These are phyloP conservation scores for Dentipellis sp. DNA, from an alignment of 768 basidiomycete species.

Conservation along the genomic window DNA sequence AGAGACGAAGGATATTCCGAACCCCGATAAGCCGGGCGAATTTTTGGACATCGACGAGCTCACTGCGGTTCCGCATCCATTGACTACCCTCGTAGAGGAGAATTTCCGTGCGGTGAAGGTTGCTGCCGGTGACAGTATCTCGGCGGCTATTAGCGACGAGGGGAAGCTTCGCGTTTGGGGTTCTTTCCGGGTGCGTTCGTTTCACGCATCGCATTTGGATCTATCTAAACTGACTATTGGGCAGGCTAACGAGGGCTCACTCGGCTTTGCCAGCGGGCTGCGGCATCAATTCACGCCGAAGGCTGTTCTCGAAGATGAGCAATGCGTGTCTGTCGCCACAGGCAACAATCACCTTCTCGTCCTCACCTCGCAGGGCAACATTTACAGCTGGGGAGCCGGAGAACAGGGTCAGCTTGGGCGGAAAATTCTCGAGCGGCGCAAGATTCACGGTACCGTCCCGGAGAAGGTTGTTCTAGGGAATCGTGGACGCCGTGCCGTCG, in stretches of 20 bases:
- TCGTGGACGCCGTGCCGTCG: conserved; percentile 54
- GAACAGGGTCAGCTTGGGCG: conserved; percentile 90
- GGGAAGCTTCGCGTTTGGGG: conserved; percentile 87
- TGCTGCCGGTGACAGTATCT: conserved; percentile 82
- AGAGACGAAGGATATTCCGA: conserved; percentile 49
- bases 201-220: neutral
- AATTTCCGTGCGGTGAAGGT: conserved; percentile 78
- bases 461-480: conserved; percentile 74
- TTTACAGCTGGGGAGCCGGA: conserved; percentile 87
- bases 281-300: conserved; percentile 63
- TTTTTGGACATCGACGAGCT: conserved; percentile 45
- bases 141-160: conserved; percentile 69
- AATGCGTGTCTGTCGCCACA: conserved; percentile 64
- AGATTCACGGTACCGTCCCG: conserved; percentile 83
- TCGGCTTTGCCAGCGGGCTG: conserved; percentile 70
- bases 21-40: conserved; percentile 48
- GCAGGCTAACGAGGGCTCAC: conserved; percentile 68
- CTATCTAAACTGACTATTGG: conserved; percentile 1
- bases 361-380: conserved; percentile 77
- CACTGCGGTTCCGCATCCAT: conserved; percentile 52
- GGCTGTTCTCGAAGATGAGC: conserved; percentile 52
- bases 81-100: conserved; percentile 64
- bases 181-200: conserved; percentile 67
- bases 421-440: conserved; percentile 79
- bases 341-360: conserved; percentile 89